Evolutionary conservation across 1,284 basidiomycete genomes (phyloP).

Genomic region (Sporisorium exsertum): DNA sequence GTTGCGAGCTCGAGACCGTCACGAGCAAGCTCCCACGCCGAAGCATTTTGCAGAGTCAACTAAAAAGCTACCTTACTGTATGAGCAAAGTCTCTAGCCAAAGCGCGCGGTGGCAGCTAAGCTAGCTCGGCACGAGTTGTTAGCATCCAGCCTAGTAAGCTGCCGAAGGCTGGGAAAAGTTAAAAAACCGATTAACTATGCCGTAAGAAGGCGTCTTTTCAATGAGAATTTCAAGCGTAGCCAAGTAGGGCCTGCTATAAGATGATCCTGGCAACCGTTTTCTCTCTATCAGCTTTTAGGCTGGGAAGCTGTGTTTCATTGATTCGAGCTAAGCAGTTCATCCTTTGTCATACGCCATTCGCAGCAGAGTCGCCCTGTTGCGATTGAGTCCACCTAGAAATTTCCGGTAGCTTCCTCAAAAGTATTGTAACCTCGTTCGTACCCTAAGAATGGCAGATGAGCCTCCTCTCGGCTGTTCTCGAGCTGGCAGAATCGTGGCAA

Average conservation of each 20-base stretch:
- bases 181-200: neutral
- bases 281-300: neutral
- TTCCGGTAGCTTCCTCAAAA: neutral
- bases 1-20: neutral
- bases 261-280: neutral
- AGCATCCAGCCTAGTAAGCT: slow-evolving; percentile 4
- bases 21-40: neutral
- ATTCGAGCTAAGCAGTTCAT: neutral
- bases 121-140: slow-evolving; percentile 2
- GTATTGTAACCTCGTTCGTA: too few relatives aligned
- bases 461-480: too few relatives aligned
- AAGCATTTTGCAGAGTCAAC: neutral
- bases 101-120: neutral
- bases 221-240: neutral
- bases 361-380: too few relatives aligned
- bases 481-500: neutral
- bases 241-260: neutral
- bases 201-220: neutral
- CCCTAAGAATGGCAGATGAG: too few relatives aligned
- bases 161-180: slow-evolving; percentile 9
- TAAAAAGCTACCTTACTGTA: neutral
- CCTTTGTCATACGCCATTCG: neutral
- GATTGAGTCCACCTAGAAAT: neutral
- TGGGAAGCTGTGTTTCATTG: neutral
- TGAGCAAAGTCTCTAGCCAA: neutral